Evolutionary conservation across 2,329 filamentous ascomycete species (phyloP), one percentile per base, ranked within the genome.

Genomic region (Triangularia verruculosa): DNA sequence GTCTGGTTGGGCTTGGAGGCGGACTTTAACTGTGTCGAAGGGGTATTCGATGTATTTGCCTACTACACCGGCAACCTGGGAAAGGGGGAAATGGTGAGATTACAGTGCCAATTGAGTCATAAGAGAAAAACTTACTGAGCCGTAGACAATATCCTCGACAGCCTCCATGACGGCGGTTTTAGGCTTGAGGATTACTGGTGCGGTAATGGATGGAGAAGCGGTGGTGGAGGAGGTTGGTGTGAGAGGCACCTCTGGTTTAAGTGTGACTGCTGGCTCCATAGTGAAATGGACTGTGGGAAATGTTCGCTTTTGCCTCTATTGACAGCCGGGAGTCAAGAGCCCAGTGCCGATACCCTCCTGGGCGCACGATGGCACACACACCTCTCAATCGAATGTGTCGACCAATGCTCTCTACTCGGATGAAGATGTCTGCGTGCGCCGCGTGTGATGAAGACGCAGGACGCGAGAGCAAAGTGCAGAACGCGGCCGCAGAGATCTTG

Each of bases 21-120:
- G 91, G 65, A 99, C 95, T 79, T 99, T 99, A 76, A 99, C 89
- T 0, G 95, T 99, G 78, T 99, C 95, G 78, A 99, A 99, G 24
- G 95, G 95, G 75, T 97, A 99, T 76, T 99, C 95, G 74, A 99
- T 94, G 76, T 94, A 92, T 80, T 98, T 99, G 67, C 94, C 94
- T 34, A 92, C 88, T 64, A 96, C 86, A 65, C 95, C 95, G 61
- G 94, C 93, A 64, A 86, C 77, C 90, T 93, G 68, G 1, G 7
- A 1, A 8, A 5, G 22, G 9, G 24, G 24, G 20, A 11, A 63
- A 70, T 64, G 73, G 69, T 9, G 2, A 53, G n/a, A 28, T 52
- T 25, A 32, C 13, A 9, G 7, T 13, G 24, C 12, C 15, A 9
- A 28, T n/a, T 7, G 47, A 30, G 5, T n/a, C 34, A 20, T 9